phyloP scores from a whole-genome alignment of 1,284 basidiomycete genomes.

The Leccinum holopus region DNA sequence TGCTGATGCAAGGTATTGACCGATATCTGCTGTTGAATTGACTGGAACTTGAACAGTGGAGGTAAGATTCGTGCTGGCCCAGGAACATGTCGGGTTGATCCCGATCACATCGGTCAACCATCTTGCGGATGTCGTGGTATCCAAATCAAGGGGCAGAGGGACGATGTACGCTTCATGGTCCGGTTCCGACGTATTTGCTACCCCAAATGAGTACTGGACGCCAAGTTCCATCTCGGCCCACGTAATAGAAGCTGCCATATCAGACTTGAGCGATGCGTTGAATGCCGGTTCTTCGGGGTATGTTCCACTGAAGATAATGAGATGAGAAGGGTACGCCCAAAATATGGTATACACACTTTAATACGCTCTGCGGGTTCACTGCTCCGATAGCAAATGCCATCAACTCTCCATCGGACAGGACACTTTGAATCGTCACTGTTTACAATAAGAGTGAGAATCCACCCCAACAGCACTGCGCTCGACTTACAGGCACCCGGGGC shows the following conservation, averaged over 20 bases:
- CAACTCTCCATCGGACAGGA: conserved; percentile 24
- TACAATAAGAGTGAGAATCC: background rate
- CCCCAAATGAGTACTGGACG: conserved; percentile 25
- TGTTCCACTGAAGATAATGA: conserved; percentile 12
- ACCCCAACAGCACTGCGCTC: background rate
- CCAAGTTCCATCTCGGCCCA: conserved; percentile 29
- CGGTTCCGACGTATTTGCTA: conserved; percentile 9
- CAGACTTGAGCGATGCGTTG: conserved; percentile 14
- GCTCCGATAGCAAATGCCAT: conserved; percentile 27
- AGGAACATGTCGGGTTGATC: conserved; percentile 27
- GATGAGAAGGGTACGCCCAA: background rate
- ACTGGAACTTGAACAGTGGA: conserved; percentile 12
- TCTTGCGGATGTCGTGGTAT: conserved; percentile 22
- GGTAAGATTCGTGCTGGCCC: conserved; percentile 31
- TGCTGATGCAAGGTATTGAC: conserved; percentile 9
- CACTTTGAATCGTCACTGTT: conserved; percentile 24
- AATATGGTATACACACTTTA: conserved; percentile 18
- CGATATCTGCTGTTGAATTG: conserved; percentile 5
- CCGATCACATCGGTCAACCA: conserved; percentile 32
- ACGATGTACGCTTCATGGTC: conserved; percentile 22
- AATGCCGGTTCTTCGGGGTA: background rate
- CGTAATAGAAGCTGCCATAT: conserved; percentile 17
- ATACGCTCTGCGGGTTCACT: conserved; percentile 22
- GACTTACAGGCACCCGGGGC: conserved; percentile 30
- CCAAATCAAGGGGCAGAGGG: conserved; percentile 20